Conservation (phyloP, 257 asterid species). For the Jacaranda copaia region DNA sequence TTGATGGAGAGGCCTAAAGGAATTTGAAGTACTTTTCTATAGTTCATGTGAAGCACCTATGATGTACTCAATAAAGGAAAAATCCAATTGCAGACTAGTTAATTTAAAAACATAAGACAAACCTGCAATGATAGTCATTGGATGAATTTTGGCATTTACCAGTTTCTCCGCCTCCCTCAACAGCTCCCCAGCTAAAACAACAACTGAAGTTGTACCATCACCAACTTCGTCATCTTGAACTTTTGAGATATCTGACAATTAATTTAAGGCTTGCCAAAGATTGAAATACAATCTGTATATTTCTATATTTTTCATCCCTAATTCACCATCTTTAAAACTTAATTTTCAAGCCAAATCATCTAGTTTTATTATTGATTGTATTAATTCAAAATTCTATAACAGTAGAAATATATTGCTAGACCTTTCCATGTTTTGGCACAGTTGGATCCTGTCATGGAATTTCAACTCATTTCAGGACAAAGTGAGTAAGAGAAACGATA, state of each 20-base stretch:
- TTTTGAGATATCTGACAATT: constrained; percentile 78
- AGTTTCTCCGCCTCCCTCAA: constrained; percentile 97
- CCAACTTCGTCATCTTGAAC: constrained; percentile 99
- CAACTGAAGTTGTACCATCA: constrained; percentile 99
- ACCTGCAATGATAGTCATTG: constrained; percentile 94
- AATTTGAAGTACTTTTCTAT: background rate
- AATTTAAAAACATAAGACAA: constrained; percentile 21
- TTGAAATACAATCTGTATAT: background rate
- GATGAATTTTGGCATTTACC: constrained; percentile 90
- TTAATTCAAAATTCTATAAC: background rate
- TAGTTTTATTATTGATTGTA: background rate
- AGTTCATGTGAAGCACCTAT: background rate
- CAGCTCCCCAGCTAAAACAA: constrained; percentile 97
- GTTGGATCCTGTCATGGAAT: background rate
- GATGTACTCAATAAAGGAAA: background rate
- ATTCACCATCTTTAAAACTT: constrained; percentile 6
- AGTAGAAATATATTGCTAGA: background rate
- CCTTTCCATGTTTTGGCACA: background rate
- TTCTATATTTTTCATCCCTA: background rate
- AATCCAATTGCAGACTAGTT: background rate
- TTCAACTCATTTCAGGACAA: constrained; percentile 6
- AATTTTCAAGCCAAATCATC: constrained; percentile 18
- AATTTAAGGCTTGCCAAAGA: constrained; percentile 40
- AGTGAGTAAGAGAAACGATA: background rate
- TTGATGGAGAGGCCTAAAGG: background rate